phyloP scores from a whole-genome alignment of 2,329 filamentous ascomycete genomes.

The Aspergillus tubingensis region DNA sequence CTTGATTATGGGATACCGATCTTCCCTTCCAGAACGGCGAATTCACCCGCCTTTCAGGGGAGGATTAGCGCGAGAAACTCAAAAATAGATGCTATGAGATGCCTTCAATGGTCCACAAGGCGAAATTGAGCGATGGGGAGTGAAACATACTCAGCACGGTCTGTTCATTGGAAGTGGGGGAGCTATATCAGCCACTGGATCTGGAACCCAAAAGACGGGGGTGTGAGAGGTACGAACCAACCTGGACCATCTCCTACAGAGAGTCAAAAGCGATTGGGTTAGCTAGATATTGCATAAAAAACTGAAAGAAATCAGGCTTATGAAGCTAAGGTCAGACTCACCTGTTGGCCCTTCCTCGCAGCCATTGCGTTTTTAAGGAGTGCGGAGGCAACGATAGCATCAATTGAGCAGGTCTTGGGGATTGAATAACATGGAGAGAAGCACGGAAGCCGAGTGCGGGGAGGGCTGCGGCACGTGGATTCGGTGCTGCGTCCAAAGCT shows the following conservation, averaged over 20 bases:
- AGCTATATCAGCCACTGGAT: slow-evolving; percentile 26
- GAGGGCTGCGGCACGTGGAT: neutral
- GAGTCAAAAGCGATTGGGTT: slow-evolving; percentile 8
- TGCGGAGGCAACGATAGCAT: slow-evolving; percentile 15
- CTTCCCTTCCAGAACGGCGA: slow-evolving; percentile 84
- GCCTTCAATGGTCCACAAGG: neutral
- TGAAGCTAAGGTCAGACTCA: slow-evolving; percentile 43
- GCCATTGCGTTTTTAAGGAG: slow-evolving; percentile 32
- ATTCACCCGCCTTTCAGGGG: slow-evolving; percentile 62
- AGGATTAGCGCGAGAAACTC: slow-evolving; percentile 6
- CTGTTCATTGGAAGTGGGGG: slow-evolving; percentile 29
- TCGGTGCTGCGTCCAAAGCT: neutral
- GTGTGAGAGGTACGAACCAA: slow-evolving; percentile 70
- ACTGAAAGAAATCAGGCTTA: neutral
- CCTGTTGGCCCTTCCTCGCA: slow-evolving; percentile 66
- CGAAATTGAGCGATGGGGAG: neutral
- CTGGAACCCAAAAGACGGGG: slow-evolving; percentile 14
- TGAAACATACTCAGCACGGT: slow-evolving; percentile 42
- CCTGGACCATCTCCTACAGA: slow-evolving; percentile 94
- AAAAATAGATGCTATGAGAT: neutral
- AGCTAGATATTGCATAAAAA: slow-evolving; percentile 10
- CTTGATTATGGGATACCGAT: slow-evolving; percentile 56
- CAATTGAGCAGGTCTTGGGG: slow-evolving; percentile 19
- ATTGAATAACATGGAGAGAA: neutral
- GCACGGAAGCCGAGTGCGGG: slow-evolving; percentile 1